These are phyloP conservation scores for Solanum lycopersicoides DNA, from an alignment of 257 asterid genomes.

Conservation along the genomic window DNA sequence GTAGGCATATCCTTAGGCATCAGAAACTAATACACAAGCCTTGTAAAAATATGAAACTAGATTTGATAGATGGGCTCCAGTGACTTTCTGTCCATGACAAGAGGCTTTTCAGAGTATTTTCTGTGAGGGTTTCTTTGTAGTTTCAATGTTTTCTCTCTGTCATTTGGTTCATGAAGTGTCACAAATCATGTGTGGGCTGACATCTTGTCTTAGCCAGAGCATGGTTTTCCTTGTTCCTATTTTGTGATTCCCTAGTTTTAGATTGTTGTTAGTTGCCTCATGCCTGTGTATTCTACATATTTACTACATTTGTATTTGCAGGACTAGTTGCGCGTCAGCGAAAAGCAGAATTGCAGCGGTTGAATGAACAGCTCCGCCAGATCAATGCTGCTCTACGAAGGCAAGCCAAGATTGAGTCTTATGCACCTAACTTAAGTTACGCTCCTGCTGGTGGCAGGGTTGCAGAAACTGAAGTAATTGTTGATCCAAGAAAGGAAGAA, in stretches of 20 bases:
- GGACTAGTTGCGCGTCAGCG: constrained; percentile 96
- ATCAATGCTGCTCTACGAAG: constrained; percentile 85
- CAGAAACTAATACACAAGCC: constrained; percentile 20
- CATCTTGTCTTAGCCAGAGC: background rate
- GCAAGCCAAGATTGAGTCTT: constrained; percentile 96
- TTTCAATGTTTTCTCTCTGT: background rate
- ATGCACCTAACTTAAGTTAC: constrained; percentile 91
- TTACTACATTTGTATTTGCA: constrained; percentile 8
- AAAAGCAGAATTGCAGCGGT: constrained; percentile 68
- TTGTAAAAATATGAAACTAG: background rate
- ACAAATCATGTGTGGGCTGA: background rate
- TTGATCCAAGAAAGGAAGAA: constrained; percentile 79
- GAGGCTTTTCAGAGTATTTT: background rate
- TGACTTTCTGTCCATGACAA: background rate
- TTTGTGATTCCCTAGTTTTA: background rate
- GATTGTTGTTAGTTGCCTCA: background rate
- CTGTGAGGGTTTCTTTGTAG: background rate
- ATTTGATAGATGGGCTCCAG: background rate
- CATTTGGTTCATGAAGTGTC: background rate
- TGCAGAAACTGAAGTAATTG: constrained; percentile 71
- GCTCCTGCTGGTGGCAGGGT: constrained; percentile 78
- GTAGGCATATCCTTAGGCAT: constrained; percentile 41
- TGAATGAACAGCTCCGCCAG: constrained; percentile 94
- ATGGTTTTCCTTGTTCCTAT: background rate
- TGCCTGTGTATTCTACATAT: background rate